A percentile compares a stretch with the other conserved stretches of the same genome.
Evolutionary conservation across 2,329 filamentous ascomycete species (phyloP).

Genomic region (Fusarium sp.): DNA sequence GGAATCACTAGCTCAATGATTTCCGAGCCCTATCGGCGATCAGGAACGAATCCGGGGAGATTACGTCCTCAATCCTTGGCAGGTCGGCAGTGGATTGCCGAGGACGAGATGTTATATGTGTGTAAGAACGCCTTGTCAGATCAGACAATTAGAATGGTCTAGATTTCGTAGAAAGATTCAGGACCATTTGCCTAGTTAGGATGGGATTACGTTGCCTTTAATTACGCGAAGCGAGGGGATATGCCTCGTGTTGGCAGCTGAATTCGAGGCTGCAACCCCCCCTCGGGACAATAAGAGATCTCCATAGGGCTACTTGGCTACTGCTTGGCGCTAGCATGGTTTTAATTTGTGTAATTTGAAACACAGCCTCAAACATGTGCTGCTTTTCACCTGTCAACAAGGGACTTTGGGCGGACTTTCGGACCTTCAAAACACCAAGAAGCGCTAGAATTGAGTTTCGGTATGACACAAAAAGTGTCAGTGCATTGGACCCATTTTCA

Average conservation of each 20-base stretch:
- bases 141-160: neutral
- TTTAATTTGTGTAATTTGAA: neutral
- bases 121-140: neutral
- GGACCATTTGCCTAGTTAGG: neutral
- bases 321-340: neutral
- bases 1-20: neutral
- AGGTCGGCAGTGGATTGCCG: neutral
- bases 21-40: neutral
- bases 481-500: neutral
- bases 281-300: neutral
- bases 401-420: neutral
- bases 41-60: neutral
- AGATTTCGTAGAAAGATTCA: neutral
- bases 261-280: neutral
- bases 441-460: neutral
- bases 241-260: neutral
- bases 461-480: conserved; percentile 2
- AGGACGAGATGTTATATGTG: neutral
- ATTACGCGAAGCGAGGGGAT: neutral
- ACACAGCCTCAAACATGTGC: neutral
- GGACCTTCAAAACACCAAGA: neutral
- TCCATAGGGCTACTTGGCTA: neutral
- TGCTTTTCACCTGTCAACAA: neutral
- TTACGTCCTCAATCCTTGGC: neutral
- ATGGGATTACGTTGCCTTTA: neutral